Evolutionary conservation across 192 early-diverging fungal genomes (phyloP).

Genomic region (Obelidium mucronatum): DNA sequence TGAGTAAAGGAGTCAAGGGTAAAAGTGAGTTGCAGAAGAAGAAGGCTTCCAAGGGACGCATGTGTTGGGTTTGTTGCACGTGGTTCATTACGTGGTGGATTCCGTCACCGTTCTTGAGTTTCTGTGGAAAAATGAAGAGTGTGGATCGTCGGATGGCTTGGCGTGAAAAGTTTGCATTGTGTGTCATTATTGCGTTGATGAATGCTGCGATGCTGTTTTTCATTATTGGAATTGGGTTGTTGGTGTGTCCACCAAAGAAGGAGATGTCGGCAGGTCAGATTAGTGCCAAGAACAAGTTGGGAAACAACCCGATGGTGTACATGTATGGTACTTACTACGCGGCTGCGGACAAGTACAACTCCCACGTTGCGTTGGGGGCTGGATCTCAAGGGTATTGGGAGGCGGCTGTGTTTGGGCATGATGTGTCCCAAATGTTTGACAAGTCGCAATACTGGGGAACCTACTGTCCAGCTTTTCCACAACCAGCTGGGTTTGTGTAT

Average conservation of each 20-base stretch:
- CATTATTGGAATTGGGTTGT: slow-evolving; percentile 64
- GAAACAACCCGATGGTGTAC: slow-evolving; percentile 40
- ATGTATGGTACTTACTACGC: slow-evolving; percentile 62
- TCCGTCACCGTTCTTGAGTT: slow-evolving; percentile 65
- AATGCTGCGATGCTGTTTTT: slow-evolving; percentile 86
- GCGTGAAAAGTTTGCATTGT: slow-evolving; percentile 97
- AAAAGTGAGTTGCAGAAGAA: slow-evolving; percentile 25
- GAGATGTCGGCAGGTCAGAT: slow-evolving; percentile 59
- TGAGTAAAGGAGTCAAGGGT: not conserved
- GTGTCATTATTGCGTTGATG: slow-evolving; percentile 85
- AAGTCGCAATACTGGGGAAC: slow-evolving; percentile 29
- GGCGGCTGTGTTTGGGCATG: slow-evolving; percentile 47
- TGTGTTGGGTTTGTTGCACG: slow-evolving; percentile 80
- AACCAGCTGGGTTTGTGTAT: slow-evolving; percentile 41
- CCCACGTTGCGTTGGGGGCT: slow-evolving; percentile 7
- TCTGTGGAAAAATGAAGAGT: slow-evolving; percentile 78
- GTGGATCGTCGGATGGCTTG: slow-evolving; percentile 92
- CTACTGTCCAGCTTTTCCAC: slow-evolving; percentile 43
- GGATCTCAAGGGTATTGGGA: slow-evolving; percentile 41
- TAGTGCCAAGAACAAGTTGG: slow-evolving; percentile 25
- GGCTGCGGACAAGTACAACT: slow-evolving; percentile 11
- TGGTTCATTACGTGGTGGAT: slow-evolving; percentile 85
- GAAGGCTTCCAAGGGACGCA: slow-evolving; percentile 65
- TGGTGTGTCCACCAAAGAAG: slow-evolving; percentile 83
- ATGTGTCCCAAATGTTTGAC: slow-evolving; percentile 55